These are phyloP conservation scores for Colletotrichum salicis DNA, from an alignment of 2,329 filamentous ascomycete species.

Conservation along the genomic window DNA sequence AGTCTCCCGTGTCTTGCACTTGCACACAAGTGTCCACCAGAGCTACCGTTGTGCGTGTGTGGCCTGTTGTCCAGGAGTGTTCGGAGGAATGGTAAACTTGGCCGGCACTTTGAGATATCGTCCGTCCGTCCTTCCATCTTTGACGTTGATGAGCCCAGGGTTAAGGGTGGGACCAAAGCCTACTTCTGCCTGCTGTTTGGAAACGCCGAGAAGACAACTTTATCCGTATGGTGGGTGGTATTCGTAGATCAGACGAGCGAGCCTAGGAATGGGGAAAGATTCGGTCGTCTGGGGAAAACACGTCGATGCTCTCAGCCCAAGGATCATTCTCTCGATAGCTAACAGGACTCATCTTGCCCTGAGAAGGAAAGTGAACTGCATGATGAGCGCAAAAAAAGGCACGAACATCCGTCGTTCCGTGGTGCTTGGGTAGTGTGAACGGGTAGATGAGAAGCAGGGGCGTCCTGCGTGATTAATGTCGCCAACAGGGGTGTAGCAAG, in stretches of 20 bases:
- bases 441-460: background rate
- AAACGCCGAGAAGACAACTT: background rate
- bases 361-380: background rate
- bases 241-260: background rate
- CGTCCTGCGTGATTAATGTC: background rate
- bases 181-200: background rate
- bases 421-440: background rate
- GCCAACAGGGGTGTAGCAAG: constrained; percentile 10
- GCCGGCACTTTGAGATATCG: background rate
- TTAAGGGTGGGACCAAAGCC: background rate
- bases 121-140: background rate
- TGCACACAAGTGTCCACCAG: background rate
- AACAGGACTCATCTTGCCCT: background rate
- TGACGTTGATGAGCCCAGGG: background rate
- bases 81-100: background rate
- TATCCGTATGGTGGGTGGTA: background rate
- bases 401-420: background rate
- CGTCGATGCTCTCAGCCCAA: background rate
- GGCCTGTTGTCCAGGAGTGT: background rate
- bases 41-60: background rate
- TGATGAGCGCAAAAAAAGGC: too few species aligned
- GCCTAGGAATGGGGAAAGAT: background rate
- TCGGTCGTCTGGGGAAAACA: background rate
- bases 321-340: background rate
- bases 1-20: background rate